Evolutionary conservation across 176 grass and related monocot species (phyloP).

Genomic region (Musa troglodytarum): DNA sequence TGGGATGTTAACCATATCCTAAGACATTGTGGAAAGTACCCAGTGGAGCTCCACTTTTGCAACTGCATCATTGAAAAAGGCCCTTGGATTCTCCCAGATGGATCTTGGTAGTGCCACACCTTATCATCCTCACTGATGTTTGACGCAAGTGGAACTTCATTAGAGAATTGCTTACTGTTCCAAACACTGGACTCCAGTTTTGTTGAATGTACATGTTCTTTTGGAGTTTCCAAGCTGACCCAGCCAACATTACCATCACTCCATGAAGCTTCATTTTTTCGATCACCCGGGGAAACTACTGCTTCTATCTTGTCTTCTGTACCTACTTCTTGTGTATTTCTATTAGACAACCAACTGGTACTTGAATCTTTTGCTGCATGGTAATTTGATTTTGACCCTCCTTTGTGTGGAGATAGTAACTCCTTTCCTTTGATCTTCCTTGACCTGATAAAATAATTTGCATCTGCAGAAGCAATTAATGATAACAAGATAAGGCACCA

Average conservation of each 20-base stretch:
- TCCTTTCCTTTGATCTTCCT: conserved; percentile 28
- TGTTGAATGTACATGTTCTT: neutral
- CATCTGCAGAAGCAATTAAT: conserved; percentile 7
- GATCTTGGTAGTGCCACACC: conserved; percentile 92
- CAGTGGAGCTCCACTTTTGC: conserved; percentile 48
- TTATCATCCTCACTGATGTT: conserved; percentile 51
- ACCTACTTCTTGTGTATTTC: conserved; percentile 6
- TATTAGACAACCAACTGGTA: conserved; percentile 11
- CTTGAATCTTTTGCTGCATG: conserved; percentile 21
- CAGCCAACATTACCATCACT: conserved; percentile 28
- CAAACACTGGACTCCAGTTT: no score
- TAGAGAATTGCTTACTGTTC: conserved; percentile 15
- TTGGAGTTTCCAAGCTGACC: conserved; percentile 17
- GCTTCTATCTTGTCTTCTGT: conserved; percentile 17
- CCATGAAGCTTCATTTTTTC: neutral
- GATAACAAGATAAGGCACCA: conserved; percentile 9
- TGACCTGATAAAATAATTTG: conserved; percentile 25
- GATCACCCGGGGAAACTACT: neutral
- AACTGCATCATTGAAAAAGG: conserved; percentile 82
- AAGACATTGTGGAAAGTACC: conserved; percentile 50
- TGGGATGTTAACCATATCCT: conserved; percentile 87
- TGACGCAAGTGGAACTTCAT: conserved; percentile 21
- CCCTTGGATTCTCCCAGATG: conserved; percentile 70
- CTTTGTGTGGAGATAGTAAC: conserved; percentile 27
- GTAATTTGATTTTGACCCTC: conserved; percentile 22